These are phyloP conservation scores for Thielaviopsis populi DNA, from an alignment of 2,329 filamentous ascomycete genomes.

Conservation along the genomic window DNA sequence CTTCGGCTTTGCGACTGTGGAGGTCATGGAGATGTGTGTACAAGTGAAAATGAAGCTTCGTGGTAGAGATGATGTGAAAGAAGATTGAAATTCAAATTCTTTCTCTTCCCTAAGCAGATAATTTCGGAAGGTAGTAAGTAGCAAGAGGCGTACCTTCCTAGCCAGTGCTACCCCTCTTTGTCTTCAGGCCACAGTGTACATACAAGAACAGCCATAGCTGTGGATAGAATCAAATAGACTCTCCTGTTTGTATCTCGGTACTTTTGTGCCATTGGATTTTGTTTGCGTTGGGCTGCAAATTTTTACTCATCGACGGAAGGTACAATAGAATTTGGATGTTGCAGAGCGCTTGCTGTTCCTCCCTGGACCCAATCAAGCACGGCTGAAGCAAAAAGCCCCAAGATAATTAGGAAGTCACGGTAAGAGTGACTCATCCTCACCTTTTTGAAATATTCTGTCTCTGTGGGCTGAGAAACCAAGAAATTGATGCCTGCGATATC, in stretches of 20 bases:
- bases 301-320: neutral
- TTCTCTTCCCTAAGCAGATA: neutral
- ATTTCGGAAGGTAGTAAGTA: neutral
- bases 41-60: neutral
- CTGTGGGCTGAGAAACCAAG: neutral
- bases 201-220: neutral
- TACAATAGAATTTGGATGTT: neutral
- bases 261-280: neutral
- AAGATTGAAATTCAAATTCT: neutral
- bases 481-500: neutral
- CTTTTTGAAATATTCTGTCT: neutral
- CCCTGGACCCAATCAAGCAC: neutral
- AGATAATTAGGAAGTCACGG: neutral
- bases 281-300: neutral
- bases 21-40: neutral
- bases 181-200: neutral
- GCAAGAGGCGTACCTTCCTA: neutral
- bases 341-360: neutral
- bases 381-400: neutral
- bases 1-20: neutral
- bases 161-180: neutral
- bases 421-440: neutral
- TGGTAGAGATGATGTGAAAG: neutral
- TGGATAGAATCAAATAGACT: neutral
- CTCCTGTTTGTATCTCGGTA: neutral